phyloP scores from a whole-genome alignment of 2,329 filamentous ascomycete species.

The Trichoderma sp. region DNA sequence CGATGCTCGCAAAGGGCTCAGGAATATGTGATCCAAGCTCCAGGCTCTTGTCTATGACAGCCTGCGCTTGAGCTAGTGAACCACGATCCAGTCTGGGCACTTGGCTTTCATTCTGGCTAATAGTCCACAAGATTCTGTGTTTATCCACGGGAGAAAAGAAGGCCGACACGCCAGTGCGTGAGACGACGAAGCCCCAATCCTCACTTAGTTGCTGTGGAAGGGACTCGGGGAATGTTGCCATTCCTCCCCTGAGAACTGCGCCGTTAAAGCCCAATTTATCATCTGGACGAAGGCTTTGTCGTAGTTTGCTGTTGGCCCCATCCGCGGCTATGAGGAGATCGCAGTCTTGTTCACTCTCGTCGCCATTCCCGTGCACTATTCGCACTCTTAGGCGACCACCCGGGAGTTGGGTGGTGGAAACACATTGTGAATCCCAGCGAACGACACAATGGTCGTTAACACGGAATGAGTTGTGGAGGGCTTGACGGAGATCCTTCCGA shows the following conservation, averaged over 20 bases:
- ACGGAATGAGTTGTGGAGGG: conserved; percentile 31
- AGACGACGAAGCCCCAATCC: conserved; percentile 42
- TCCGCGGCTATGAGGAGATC: conserved; percentile 47
- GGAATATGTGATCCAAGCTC: conserved; percentile 34
- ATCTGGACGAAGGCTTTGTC: conserved; percentile 37
- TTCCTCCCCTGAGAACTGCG: conserved; percentile 38
- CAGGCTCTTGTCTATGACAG: background rate
- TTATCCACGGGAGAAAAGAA: conserved; percentile 46
- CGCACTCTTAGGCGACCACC: conserved; percentile 27
- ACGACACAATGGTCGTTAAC: conserved; percentile 22
- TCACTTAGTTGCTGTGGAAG: conserved; percentile 34
- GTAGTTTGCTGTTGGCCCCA: conserved; percentile 42
- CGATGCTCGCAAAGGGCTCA: conserved; percentile 40
- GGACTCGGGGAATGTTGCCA: conserved; percentile 34
- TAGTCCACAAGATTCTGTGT: conserved; percentile 40
- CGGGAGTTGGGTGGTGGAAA: conserved; percentile 24
- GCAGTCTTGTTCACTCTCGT: conserved; percentile 27
- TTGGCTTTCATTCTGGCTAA: conserved; percentile 32
- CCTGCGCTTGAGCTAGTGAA: background rate
- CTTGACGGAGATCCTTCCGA: conserved; percentile 34
- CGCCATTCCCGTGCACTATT: background rate
- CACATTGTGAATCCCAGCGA: conserved; percentile 31
- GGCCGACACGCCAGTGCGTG: conserved; percentile 38
- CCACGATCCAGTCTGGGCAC: background rate
- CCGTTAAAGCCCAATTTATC: conserved; percentile 41